Conservation (phyloP, 805 yeast genomes). For the Kurtzmaniella fragi region DNA sequence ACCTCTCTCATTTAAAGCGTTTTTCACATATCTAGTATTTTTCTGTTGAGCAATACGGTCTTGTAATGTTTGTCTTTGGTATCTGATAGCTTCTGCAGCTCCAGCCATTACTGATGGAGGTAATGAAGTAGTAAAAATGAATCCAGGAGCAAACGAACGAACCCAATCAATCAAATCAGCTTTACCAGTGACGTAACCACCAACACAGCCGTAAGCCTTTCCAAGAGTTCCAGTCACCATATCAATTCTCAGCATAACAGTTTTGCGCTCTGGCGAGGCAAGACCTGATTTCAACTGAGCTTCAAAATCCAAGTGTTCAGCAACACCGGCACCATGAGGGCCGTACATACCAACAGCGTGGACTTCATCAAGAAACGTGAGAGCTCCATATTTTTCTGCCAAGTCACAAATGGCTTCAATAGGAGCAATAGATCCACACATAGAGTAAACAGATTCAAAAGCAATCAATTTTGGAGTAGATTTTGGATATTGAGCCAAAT, state of each 20-base stretch:
- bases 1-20: constrained; percentile 60
- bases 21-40: constrained; percentile 81
- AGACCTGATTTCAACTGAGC: constrained; percentile 69
- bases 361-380: constrained; percentile 96
- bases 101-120: constrained; percentile 99
- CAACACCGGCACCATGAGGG: constrained; percentile 99
- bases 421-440: constrained; percentile 98
- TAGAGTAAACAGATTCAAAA: constrained; percentile 94
- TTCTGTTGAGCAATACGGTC: constrained; percentile 82
- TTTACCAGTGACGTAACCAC: constrained; percentile 95
- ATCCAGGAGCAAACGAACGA: constrained; percentile 95
- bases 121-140: constrained; percentile 91
- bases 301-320: constrained; percentile 91
- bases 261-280: constrained; percentile 39
- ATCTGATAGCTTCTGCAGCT: constrained; percentile 78
- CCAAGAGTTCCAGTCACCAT: constrained; percentile 97
- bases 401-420: constrained; percentile 88
- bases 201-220: constrained; percentile 94
- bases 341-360: constrained; percentile 99
- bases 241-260: constrained; percentile 86
- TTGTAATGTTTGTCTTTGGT: constrained; percentile 69
- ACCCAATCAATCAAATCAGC: constrained; percentile 86
- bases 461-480: constrained; percentile 94
- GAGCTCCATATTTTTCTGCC: constrained; percentile 96
- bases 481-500: constrained; percentile 74